A percentile compares a stretch with the other conserved stretches of the same genome.
Conservation (phyloP, 1,139 yeast species). For the Kazachstania sp. region DNA sequence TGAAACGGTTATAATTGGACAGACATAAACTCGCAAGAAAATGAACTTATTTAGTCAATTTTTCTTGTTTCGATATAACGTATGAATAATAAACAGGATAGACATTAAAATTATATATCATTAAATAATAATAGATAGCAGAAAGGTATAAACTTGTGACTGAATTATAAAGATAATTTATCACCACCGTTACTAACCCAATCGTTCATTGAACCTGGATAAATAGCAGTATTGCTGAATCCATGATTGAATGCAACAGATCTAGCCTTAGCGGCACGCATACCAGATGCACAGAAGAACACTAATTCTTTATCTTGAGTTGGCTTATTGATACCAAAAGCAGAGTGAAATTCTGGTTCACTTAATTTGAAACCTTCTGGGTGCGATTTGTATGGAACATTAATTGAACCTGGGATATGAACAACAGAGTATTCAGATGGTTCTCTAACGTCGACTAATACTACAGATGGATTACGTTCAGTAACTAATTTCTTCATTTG, state of each 20-base stretch:
- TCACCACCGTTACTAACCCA: constrained; percentile 48
- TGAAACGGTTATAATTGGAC: no score
- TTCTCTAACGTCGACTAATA: constrained; percentile 85
- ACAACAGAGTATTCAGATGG: constrained; percentile 57
- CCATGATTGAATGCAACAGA: constrained; percentile 84
- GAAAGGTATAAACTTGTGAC: no score
- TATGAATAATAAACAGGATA: background rate
- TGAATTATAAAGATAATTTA: constrained; percentile 11
- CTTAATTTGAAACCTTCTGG: constrained; percentile 84
- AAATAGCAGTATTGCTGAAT: constrained; percentile 63
- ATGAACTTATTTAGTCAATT: no score
- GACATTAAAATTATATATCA: background rate
- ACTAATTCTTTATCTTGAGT: constrained; percentile 57
- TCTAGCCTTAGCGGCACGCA: constrained; percentile 82
- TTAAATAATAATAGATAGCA: background rate
- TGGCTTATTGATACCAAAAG: constrained; percentile 80
- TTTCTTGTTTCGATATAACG: no score
- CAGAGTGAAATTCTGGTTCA: constrained; percentile 65
- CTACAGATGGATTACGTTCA: constrained; percentile 36
- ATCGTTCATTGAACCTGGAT: constrained; percentile 79
- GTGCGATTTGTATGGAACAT: constrained; percentile 80
- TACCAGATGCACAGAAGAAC: constrained; percentile 89
- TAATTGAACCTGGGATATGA: constrained; percentile 77
- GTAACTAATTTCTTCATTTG: constrained; percentile 44
- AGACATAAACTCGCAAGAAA: no score